Percentiles rank a stretch among this genome's conserved stretches.
Evolutionary conservation across 805 yeast species (phyloP).

Genomic region (Kregervanrija delftensis): DNA sequence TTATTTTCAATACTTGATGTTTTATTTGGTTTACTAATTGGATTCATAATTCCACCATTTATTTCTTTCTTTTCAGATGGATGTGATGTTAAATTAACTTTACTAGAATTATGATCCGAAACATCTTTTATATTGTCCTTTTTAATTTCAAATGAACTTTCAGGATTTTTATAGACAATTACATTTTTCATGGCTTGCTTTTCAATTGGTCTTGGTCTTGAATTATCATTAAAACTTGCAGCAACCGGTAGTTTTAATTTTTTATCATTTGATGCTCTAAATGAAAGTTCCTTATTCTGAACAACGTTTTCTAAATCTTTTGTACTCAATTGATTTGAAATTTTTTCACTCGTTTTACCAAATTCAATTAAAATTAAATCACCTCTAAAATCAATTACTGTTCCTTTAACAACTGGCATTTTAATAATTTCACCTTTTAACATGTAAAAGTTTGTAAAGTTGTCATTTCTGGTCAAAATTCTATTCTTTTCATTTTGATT

Average conservation of each 20-base stretch:
- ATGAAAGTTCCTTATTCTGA: slow-evolving; percentile 1
- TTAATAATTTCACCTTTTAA: slow-evolving; percentile 55
- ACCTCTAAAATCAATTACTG: slow-evolving; percentile 68
- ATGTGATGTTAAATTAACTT: no score
- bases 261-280: slow-evolving; percentile 7
- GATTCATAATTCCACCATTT: no score
- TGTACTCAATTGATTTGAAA: slow-evolving; percentile 1
- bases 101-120: no score
- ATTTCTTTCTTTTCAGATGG: no score
- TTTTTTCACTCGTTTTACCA: slow-evolving; percentile 3
- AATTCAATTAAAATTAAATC: slow-evolving; percentile 30
- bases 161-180: slow-evolving; percentile 5
- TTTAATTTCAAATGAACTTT: no score
- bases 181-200: slow-evolving; percentile 6
- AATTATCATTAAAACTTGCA: neutral
- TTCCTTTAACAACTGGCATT: slow-evolving; percentile 56
- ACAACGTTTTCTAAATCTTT: slow-evolving; percentile 3
- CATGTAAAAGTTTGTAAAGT: slow-evolving; percentile 49
- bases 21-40: no score
- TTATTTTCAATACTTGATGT: no score
- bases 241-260: slow-evolving; percentile 4
- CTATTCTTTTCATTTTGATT: slow-evolving; percentile 17
- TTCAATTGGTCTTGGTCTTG: slow-evolving; percentile 12
- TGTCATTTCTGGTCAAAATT: slow-evolving; percentile 34
- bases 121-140: no score